Evolutionary conservation across 495 filamentous ascomycete genomes (phyloP), one percentile per base, ranked within the genome.

Genomic region (Hypoxylon fuscum): DNA sequence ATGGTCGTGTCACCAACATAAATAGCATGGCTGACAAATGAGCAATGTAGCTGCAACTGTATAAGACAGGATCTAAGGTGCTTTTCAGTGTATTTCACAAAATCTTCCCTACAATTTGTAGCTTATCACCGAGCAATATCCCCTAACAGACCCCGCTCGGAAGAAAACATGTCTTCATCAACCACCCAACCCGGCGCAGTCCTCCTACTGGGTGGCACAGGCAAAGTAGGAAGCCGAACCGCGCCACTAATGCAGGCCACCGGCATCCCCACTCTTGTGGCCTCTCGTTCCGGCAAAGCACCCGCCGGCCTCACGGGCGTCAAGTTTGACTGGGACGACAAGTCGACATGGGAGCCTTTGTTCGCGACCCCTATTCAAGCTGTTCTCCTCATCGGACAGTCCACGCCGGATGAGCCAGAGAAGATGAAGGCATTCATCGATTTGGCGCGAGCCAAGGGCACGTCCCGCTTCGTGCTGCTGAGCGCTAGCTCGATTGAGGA

Each of bases 321-420:
- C 15, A 64, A 66, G 23, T 84, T 84, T 56, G 75, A 83, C 73
- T 84, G 79, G 78, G 15, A 70, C 38, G 73, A 85, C 69, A 21
- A 55, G 20, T 21, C 63, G 29, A 83, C 80, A 1, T 82, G 72
- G 66, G 35, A 35, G 15, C 56, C 55, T 8, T 60, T 73, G 5
- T 81, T 79, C 53, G 27, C 43, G 7, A 52, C 55, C 14, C 34
- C 52, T 8, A 69, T 81, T 41, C n/a, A 32, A 0, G 53, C 77
- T 5, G 60, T 82, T 12, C 82, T 73, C 61, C 56, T 85, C 27
- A 59, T 82, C 18, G 66, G 68, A 17, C 71, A 74, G 15, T 56
- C 57, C 2, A 22, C 62, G 18, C 53, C 72, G 0, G 63, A 75
- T 35, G 40, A 68, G 5, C 55, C 61, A 4, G 18, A 65, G 6